These are phyloP conservation scores for Agroathelia rolfsii DNA, from an alignment of 1,284 basidiomycete genomes.

Conservation along the genomic window DNA sequence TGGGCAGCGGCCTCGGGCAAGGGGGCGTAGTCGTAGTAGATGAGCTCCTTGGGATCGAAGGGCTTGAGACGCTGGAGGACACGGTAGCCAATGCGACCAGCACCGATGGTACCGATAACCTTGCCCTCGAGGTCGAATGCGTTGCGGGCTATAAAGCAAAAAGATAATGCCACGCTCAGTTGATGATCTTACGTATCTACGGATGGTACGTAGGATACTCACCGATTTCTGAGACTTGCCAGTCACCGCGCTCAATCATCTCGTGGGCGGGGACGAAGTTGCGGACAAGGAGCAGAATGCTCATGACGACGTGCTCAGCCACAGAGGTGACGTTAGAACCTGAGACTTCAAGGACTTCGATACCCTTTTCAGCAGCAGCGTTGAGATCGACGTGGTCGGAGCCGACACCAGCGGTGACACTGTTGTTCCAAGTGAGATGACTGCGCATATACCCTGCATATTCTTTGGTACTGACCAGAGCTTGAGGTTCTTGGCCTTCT, in stretches of 20 bases:
- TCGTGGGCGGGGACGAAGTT: slow-evolving; percentile 81
- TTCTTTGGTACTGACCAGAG: too few relatives aligned
- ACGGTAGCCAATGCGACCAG: slow-evolving; percentile 83
- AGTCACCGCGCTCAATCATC: slow-evolving; percentile 80
- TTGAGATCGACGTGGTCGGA: slow-evolving; percentile 92
- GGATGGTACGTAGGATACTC: too few relatives aligned
- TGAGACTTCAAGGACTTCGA: slow-evolving; percentile 80
- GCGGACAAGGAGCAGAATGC: slow-evolving; percentile 77
- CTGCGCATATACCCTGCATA: too few relatives aligned
- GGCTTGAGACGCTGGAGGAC: slow-evolving; percentile 82
- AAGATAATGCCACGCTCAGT: too few relatives aligned
- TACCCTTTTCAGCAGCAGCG: slow-evolving; percentile 72
- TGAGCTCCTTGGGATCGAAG: slow-evolving; percentile 85
- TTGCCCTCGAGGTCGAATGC: slow-evolving; percentile 88
- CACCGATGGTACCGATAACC: slow-evolving; percentile 83
- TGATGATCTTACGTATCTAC: too few relatives aligned
- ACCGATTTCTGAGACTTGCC: slow-evolving; percentile 80
- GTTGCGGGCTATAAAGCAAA: slow-evolving; percentile 69
- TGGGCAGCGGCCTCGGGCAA: slow-evolving; percentile 71
- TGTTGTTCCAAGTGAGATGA: too few relatives aligned
- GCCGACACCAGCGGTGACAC: slow-evolving; percentile 90
- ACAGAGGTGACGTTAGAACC: slow-evolving; percentile 88
- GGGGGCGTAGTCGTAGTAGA: slow-evolving; percentile 88
- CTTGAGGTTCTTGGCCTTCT: slow-evolving; percentile 84
- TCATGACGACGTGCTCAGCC: slow-evolving; percentile 84